These are phyloP conservation scores for Neocallimastix lanati DNA, from an alignment of 192 early-diverging fungal genomes.

Conservation along the genomic window DNA sequence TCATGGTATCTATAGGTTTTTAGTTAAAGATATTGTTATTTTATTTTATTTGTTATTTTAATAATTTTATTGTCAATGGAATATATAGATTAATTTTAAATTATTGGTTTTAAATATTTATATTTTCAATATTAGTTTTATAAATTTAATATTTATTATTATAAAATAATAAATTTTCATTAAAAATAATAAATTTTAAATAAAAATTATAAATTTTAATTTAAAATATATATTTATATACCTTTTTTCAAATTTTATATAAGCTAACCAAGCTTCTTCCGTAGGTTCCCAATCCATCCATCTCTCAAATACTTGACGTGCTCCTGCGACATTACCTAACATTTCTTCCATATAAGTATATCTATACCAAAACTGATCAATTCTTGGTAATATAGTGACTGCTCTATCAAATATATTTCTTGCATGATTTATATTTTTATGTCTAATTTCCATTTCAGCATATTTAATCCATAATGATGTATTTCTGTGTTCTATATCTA, in stretches of 20 bases:
- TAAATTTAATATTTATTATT: no score
- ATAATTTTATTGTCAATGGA: no score
- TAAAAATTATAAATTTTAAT: no score
- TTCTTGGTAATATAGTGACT: slow-evolving; percentile 61
- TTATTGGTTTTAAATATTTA: no score
- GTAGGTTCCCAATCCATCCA: slow-evolving; percentile 99
- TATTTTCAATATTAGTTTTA: no score
- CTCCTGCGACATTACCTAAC: slow-evolving; percentile 72
- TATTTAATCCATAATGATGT: slow-evolving; percentile 79
- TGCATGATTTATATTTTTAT: slow-evolving; percentile 79
- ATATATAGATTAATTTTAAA: no score
- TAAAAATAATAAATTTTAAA: no score
- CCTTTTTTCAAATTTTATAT: slow-evolving; percentile 80
- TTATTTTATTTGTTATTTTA: no score
- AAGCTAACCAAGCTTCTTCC: slow-evolving; percentile 83
- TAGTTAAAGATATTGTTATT: no score
- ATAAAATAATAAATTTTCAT: no score
- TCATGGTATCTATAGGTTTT: slow-evolving; percentile 45
- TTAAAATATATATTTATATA: no score
- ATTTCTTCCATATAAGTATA: slow-evolving; percentile 97
- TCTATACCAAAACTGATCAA: slow-evolving; percentile 60
- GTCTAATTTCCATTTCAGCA: slow-evolving; percentile 95
- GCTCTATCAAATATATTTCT: slow-evolving; percentile 90
- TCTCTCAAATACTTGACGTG: slow-evolving; percentile 85
- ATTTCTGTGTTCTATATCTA: slow-evolving; percentile 77